Evolutionary conservation across 257 asterid genomes (phyloP), one percentile per base, ranked within the genome.

Genomic region (Ballota nigra): DNA sequence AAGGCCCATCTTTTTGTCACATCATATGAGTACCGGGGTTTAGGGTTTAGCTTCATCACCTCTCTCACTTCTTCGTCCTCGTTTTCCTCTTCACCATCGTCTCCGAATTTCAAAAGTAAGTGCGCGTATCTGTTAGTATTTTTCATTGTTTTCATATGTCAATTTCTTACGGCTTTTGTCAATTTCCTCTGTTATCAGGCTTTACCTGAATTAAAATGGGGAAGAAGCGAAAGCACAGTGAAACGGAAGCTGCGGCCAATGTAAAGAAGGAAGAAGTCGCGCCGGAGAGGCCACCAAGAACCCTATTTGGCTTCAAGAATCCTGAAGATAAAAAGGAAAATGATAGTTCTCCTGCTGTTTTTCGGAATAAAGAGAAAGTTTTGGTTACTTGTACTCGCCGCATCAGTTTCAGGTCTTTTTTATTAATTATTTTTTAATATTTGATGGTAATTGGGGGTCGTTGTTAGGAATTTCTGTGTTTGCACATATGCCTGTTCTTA

Each of bases 331-430:
- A 62, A 15, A 68, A 55, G 31, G 79, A 73, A 13, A 66, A 74
- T 33, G 82, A 47, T 55, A 72, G 22, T 49, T 55, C 74, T 12
- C 24, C 43, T 2, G 81, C 31, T 61, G 47, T 41, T 58, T 95
- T 87, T 59, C 79, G 96, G 56, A 95, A 92, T 74, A 89, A 92
- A 75, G 96, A 92, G 79, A 95, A 90, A 77, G 96, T 95, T 1
- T 78, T 95, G 75, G 89, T 95, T 38, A 92, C 98, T 52, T 95
- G 97, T 60, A 75, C 98, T 15, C 97, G 98, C 70, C 96, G 98
- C 45, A 92, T 95, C 60, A 87, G 73, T 79, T 95, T 65, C 96
- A 95, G 98, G 98, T 82, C 60, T 63, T 0, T 33, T 7, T 53
- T 24, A 9, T 12, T 62, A 31, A 60, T 10, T 23, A 13, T 10